Base-by-base conservation (phyloP, 2,329 filamentous ascomycete species). In the Celoporthe dispersa region DNA sequence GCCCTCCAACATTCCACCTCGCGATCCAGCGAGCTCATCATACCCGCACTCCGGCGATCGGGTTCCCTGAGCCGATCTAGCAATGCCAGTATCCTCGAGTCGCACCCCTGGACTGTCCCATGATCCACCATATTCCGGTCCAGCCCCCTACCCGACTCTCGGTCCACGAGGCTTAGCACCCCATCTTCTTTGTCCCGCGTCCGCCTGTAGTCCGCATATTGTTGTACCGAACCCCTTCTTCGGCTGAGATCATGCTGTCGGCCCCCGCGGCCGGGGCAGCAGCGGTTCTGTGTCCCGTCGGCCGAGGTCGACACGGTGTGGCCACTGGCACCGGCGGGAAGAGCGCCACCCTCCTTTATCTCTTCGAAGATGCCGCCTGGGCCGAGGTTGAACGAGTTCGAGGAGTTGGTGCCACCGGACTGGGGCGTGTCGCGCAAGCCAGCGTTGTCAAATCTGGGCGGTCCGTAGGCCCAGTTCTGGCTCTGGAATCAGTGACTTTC, bases 341-440 rank as follows among this genome's bases (percentile, higher is more conserved):
- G 39, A 1, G 64, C 67, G 6, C 67, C 61, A 53, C 64, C 60
- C 31, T 71, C 70, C 35, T 64, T 64, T 31, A 67, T 33, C 41
- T 71, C 67, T 41, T 67, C 60, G 25, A 69, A 25, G 5, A 65
- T 41, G 12, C 61, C 70, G 60, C 67, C 60, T 2, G 70, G 67
- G 19, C 51, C 67, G 41, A 69, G 37, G 8, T 48, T 31, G 33
- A 57, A 25, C 4, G 39, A 39, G 25, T 11, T n/a, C 31, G 19
- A 35, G 31, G 57, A n/a, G 31, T 12, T 55, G 8, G 7, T 35
- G n/a, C 39, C 60, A 19, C 31, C 33, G 1, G 59, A 53, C 37
- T 63, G 31, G 5, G 64, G 64, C 57, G 64, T 65, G 59, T 71
- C 68, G 37, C 67, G 70, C 69, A 66, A 69, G 19, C 48, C 48